A percentile compares a stretch with the other conserved stretches of the same genome.
phyloP scores from a whole-genome alignment of 352 stramenopile species.

The Pythium inflatum region DNA sequence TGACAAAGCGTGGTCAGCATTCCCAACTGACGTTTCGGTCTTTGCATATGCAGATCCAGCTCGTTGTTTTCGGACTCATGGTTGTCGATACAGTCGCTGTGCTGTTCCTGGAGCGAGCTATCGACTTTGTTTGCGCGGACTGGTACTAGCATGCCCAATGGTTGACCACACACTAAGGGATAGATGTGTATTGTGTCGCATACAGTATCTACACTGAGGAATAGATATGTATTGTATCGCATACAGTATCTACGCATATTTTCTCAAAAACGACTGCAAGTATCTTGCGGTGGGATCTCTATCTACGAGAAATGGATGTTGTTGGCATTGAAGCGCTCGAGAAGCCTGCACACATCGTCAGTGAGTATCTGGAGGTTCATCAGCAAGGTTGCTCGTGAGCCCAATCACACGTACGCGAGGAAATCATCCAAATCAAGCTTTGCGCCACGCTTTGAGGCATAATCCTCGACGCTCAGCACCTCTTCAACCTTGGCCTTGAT shows the following conservation, averaged over 20 bases:
- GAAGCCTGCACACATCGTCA: slow-evolving; percentile 51
- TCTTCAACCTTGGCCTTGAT: slow-evolving; percentile 95
- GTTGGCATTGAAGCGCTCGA: slow-evolving; percentile 96
- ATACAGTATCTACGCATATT: too few relatives aligned
- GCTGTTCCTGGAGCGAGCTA: slow-evolving; percentile 45
- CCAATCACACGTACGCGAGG: slow-evolving; percentile 70
- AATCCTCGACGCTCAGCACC: slow-evolving; percentile 91
- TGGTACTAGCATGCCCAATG: slow-evolving; percentile 11
- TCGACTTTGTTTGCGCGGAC: slow-evolving; percentile 26
- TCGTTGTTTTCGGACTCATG: slow-evolving; percentile 56
- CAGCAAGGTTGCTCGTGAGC: background rate
- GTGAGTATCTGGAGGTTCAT: background rate
- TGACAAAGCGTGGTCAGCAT: background rate
- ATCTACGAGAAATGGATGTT: slow-evolving; percentile 96
- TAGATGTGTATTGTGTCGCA: too few relatives aligned
- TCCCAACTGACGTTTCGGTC: background rate
- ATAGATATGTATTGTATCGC: too few relatives aligned
- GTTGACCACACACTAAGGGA: too few relatives aligned
- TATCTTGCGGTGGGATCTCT: too few relatives aligned
- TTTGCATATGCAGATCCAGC: slow-evolving; percentile 40
- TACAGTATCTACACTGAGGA: too few relatives aligned
- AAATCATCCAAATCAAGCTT: slow-evolving; percentile 99
- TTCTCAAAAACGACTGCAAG: too few relatives aligned
- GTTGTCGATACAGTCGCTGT: slow-evolving; percentile 55
- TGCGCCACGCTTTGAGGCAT: slow-evolving; percentile 88